A percentile compares a stretch with the other conserved stretches of the same genome.
These are phyloP conservation scores for Ploettnerulaceae sp. DNA, from an alignment of 2,329 filamentous ascomycete genomes.

Conservation along the genomic window DNA sequence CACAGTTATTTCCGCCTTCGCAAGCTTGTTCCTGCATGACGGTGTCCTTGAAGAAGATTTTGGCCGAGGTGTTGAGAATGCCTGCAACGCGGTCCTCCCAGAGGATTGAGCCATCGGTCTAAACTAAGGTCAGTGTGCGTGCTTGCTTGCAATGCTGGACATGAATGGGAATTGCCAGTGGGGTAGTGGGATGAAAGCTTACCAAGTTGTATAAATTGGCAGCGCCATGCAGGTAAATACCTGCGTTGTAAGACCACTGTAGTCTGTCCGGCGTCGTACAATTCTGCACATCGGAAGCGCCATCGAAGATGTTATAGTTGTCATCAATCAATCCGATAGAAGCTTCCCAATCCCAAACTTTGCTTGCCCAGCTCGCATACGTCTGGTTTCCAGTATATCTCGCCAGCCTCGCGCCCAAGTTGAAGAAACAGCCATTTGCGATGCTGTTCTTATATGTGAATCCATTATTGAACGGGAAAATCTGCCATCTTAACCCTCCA, in stretches of 20 bases:
- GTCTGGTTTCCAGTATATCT: conserved; percentile 73
- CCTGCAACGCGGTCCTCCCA: conserved; percentile 57
- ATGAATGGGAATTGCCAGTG: neutral
- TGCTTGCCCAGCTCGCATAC: conserved; percentile 72
- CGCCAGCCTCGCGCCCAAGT: conserved; percentile 60
- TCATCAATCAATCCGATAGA: conserved; percentile 54
- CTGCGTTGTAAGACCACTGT: conserved; percentile 66
- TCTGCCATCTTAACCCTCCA: conserved; percentile 81
- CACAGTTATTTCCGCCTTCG: conserved; percentile 55
- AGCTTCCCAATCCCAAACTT: conserved; percentile 65
- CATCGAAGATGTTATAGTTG: conserved; percentile 57
- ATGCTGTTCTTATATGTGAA: conserved; percentile 71
- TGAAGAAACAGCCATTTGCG: conserved; percentile 57
- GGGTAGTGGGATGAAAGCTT: conserved; percentile 22
- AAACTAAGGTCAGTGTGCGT: conserved; percentile 19
- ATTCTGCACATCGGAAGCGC: conserved; percentile 49
- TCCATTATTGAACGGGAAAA: conserved; percentile 77
- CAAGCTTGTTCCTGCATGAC: conserved; percentile 60
- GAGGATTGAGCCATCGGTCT: conserved; percentile 40
- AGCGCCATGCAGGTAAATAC: conserved; percentile 61
- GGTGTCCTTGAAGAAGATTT: conserved; percentile 47
- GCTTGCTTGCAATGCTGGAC: neutral
- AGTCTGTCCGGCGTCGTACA: conserved; percentile 54
- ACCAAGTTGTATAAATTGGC: conserved; percentile 65
- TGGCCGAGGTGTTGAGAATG: conserved; percentile 49